A percentile compares a stretch with the other conserved stretches of the same genome.
These are phyloP conservation scores for Umbelopsis sp. DNA, from an alignment of 192 early-diverging fungal species.

Conservation along the genomic window DNA sequence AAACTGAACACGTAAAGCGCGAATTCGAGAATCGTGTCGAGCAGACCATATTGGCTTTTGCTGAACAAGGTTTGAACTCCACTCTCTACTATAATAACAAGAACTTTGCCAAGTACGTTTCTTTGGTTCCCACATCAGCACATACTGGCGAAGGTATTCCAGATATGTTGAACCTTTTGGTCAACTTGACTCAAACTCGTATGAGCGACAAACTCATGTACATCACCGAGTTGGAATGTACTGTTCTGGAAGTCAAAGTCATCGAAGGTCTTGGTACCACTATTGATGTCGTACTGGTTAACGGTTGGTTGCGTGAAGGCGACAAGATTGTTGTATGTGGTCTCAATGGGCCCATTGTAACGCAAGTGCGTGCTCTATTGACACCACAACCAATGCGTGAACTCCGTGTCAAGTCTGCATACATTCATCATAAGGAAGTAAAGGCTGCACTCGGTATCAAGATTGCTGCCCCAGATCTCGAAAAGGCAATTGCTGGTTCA, in stretches of 20 bases:
- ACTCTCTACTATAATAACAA: slow-evolving; percentile 94
- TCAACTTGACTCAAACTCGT: slow-evolving; percentile 90
- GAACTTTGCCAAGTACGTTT: slow-evolving; percentile 93
- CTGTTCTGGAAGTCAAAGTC: slow-evolving; percentile 98
- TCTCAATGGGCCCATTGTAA: slow-evolving; percentile 92
- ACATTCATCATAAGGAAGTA: slow-evolving; percentile 94
- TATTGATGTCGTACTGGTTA: slow-evolving; percentile 95
- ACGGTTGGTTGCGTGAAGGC: slow-evolving; percentile 93
- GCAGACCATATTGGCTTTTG: slow-evolving; percentile 82
- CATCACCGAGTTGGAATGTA: slow-evolving; percentile 93
- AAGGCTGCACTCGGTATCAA: slow-evolving; percentile 98
- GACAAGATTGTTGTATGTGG: slow-evolving; percentile 96
- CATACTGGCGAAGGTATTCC: slow-evolving; percentile 98
- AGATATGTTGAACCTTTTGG: slow-evolving; percentile 90
- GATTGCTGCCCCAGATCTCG: slow-evolving; percentile 91
- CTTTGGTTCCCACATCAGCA: slow-evolving; percentile 97
- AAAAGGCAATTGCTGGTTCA: slow-evolving; percentile 97
- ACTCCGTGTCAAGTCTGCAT: slow-evolving; percentile 94
- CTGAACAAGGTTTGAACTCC: slow-evolving; percentile 96
- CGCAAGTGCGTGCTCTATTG: slow-evolving; percentile 88
- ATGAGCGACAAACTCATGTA: slow-evolving; percentile 98
- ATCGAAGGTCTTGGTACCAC: slow-evolving; percentile 98
- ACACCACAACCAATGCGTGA: slow-evolving; percentile 99
- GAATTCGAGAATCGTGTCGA: slow-evolving; percentile 88
- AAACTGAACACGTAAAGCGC: slow-evolving; percentile 68